phyloP scores from a whole-genome alignment of 2,329 filamentous ascomycete genomes.

The Botryotinia convoluta region DNA sequence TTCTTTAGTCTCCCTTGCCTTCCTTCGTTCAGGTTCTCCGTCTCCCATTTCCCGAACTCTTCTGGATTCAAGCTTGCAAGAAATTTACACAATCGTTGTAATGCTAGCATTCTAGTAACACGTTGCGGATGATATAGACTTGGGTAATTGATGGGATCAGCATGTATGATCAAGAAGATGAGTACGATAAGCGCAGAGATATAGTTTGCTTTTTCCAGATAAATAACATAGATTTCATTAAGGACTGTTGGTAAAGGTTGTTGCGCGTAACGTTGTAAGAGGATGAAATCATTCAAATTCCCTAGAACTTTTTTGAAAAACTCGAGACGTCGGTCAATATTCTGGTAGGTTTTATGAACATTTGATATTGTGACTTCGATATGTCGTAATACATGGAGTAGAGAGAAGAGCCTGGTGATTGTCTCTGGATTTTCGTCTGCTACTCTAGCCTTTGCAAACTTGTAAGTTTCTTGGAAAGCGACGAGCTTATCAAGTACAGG shows the following conservation, averaged over 20 bases:
- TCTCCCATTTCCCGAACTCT: conserved; percentile 17
- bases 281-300: conserved; percentile 18
- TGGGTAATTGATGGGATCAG: conserved; percentile 50
- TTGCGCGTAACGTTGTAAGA: conserved; percentile 13
- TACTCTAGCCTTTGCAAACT: conserved; percentile 3
- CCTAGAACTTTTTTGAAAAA: not conserved
- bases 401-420: conserved; percentile 11
- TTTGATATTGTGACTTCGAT: not conserved
- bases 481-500: conserved; percentile 1
- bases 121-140: conserved; percentile 51
- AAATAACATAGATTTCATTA: conserved; percentile 45
- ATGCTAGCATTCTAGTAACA: conserved; percentile 50
- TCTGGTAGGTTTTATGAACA: not conserved
- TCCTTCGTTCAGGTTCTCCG: not conserved
- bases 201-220: conserved; percentile 46
- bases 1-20: not conserved
- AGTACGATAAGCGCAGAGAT: conserved; percentile 49
- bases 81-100: conserved; percentile 53
- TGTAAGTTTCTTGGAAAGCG: not conserved
- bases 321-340: conserved; percentile 10
- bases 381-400: conserved; percentile 14
- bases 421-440: conserved; percentile 5
- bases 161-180: conserved; percentile 35
- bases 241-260: conserved; percentile 40
- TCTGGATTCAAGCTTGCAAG: conserved; percentile 43